Evolutionary conservation across 2,329 filamentous ascomycete species (phyloP).

Genomic region (Cladosporium cucumerinum): DNA sequence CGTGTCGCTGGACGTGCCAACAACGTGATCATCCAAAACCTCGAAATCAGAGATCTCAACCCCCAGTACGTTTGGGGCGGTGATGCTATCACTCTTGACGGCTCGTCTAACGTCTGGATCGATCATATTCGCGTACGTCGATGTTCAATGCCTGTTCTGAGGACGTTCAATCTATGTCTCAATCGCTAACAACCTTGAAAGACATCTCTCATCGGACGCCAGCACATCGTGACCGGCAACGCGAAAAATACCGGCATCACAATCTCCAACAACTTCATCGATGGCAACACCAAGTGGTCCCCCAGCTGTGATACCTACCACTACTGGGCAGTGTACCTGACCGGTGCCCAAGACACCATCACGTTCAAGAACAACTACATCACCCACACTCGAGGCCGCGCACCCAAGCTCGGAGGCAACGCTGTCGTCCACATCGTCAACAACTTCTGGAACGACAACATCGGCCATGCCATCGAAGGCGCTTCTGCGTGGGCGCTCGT

Average conservation of each 20-base stretch:
- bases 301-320: conserved; percentile 57
- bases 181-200: background rate
- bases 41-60: conserved; percentile 39
- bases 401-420: conserved; percentile 54
- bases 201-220: conserved; percentile 57
- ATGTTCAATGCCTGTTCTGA: background rate
- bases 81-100: conserved; percentile 37
- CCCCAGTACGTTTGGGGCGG: conserved; percentile 40
- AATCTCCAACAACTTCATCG: conserved; percentile 59
- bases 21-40: conserved; percentile 53
- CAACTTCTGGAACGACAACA: conserved; percentile 57
- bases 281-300: conserved; percentile 54
- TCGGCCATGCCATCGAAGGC: conserved; percentile 56
- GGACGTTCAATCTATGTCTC: background rate
- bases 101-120: conserved; percentile 38
- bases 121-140: conserved; percentile 36
- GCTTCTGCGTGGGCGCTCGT: conserved; percentile 23
- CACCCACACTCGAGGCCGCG: conserved; percentile 56
- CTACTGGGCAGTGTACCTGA: conserved; percentile 60
- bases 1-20: conserved; percentile 38
- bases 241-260: conserved; percentile 54
- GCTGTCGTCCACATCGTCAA: conserved; percentile 58
- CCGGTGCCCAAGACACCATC: conserved; percentile 53
- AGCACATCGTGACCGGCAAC: conserved; percentile 59
- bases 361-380: conserved; percentile 62